Evolutionary conservation across 352 stramenopile genomes (phyloP).

Genomic region (Phytophthora vignae): DNA sequence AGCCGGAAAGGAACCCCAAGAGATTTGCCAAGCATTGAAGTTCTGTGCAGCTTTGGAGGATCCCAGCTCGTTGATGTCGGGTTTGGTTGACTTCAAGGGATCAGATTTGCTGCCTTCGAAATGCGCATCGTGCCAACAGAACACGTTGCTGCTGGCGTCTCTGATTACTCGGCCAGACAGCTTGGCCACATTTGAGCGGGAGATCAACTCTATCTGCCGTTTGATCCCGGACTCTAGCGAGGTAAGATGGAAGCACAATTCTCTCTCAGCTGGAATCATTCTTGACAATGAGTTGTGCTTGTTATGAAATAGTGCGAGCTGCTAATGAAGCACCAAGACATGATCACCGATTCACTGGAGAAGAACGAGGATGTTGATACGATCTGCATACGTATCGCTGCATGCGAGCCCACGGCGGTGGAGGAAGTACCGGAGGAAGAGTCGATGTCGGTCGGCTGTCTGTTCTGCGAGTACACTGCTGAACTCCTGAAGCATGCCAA

Average conservation of each 20-base stretch:
- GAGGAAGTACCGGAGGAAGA: conserved; percentile 35
- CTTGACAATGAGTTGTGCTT: conserved; percentile 2
- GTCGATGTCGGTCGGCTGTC: conserved; percentile 66
- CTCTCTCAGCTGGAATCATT: background rate
- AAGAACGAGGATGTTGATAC: conserved; percentile 56
- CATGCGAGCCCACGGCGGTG: conserved; percentile 34
- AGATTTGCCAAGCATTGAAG: conserved; percentile 62
- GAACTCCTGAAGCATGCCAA: conserved; percentile 62
- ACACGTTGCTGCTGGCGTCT: conserved; percentile 61
- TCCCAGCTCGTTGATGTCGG: conserved; percentile 32
- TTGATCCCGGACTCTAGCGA: conserved; percentile 63
- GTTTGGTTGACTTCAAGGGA: conserved; percentile 59
- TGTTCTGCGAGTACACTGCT: conserved; percentile 85
- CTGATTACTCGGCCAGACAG: conserved; percentile 55
- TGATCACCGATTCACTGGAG: conserved; percentile 61
- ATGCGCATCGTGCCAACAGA: conserved; percentile 67
- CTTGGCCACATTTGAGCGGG: conserved; percentile 54
- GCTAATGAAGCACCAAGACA: conserved; percentile 57
- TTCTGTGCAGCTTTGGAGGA: conserved; percentile 44
- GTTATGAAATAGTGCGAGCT: conserved; percentile 54
- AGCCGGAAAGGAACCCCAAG: conserved; percentile 65
- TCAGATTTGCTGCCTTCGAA: conserved; percentile 45
- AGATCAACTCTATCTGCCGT: conserved; percentile 63
- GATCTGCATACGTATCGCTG: conserved; percentile 62
- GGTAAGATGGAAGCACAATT: conserved; percentile 18